Conservation (phyloP, 345 rosid genomes). For the Lepidium aucheri region DNA sequence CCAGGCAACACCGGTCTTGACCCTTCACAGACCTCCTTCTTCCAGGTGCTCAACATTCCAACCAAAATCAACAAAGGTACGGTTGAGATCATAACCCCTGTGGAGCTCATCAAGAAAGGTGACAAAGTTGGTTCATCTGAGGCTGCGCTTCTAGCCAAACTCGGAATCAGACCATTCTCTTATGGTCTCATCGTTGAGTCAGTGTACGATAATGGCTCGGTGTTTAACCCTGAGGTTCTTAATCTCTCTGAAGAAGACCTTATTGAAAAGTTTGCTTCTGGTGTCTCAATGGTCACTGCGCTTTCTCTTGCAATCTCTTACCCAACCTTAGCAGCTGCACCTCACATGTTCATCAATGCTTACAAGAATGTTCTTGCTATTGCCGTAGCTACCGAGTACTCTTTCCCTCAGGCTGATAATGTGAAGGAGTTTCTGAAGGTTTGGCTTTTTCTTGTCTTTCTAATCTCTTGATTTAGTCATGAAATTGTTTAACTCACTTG, state of each 20-base stretch:
- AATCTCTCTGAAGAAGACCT: slow-evolving; percentile 80
- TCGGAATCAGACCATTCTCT: slow-evolving; percentile 88
- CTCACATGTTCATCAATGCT: slow-evolving; percentile 85
- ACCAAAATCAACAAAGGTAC: slow-evolving; percentile 99
- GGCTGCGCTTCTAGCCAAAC: slow-evolving; percentile 84
- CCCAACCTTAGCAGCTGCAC: slow-evolving; percentile 85
- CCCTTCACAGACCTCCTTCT: slow-evolving; percentile 95
- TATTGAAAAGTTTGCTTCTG: slow-evolving; percentile 59
- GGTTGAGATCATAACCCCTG: slow-evolving; percentile 89
- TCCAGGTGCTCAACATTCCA: slow-evolving; percentile 94
- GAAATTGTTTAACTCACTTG: not conserved
- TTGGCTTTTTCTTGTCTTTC: not conserved
- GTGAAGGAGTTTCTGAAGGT: slow-evolving; percentile 87
- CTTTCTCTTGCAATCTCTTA: slow-evolving; percentile 71
- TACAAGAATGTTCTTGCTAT: slow-evolving; percentile 74
- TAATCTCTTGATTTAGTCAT: not conserved
- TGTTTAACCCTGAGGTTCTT: slow-evolving; percentile 84
- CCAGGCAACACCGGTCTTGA: slow-evolving; percentile 98
- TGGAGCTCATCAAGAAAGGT: slow-evolving; percentile 91
- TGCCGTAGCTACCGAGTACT: slow-evolving; percentile 66
- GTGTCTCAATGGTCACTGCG: slow-evolving; percentile 67
- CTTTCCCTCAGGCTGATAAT: slow-evolving; percentile 71
- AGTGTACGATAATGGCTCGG: slow-evolving; percentile 81
- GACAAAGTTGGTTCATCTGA: slow-evolving; percentile 97
- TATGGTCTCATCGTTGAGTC: slow-evolving; percentile 72